Conservation (phyloP, 2,329 filamentous ascomycete genomes). For the Laburnicola sp. region DNA sequence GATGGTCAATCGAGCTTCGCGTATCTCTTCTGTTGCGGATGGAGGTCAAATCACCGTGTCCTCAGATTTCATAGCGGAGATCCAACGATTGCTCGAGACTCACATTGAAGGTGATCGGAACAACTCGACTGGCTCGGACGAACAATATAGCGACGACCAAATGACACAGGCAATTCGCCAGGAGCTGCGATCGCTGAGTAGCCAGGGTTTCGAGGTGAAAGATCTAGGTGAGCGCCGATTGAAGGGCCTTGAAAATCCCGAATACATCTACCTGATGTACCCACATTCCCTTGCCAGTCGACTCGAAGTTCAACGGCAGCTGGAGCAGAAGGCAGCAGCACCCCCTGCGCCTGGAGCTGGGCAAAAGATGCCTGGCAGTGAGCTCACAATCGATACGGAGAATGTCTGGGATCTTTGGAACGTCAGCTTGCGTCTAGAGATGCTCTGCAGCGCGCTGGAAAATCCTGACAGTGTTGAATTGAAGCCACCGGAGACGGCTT, state of each 20-base stretch:
- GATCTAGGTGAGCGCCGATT: slow-evolving; percentile 93
- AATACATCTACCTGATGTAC: slow-evolving; percentile 93
- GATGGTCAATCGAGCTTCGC: slow-evolving; percentile 96
- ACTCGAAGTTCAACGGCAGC: slow-evolving; percentile 68
- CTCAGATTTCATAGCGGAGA: slow-evolving; percentile 94
- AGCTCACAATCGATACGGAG: slow-evolving; percentile 79
- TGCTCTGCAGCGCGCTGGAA: slow-evolving; percentile 89
- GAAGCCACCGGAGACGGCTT: slow-evolving; percentile 77
- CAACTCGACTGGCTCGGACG: slow-evolving; percentile 70
- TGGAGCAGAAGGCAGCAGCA: slow-evolving; percentile 45
- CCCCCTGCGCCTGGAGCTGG: slow-evolving; percentile 57
- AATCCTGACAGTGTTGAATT: slow-evolving; percentile 64
- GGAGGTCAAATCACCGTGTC: slow-evolving; percentile 97
- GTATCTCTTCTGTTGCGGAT: slow-evolving; percentile 92
- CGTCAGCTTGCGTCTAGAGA: slow-evolving; percentile 84
- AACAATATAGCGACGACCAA: slow-evolving; percentile 74
- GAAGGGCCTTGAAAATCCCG: slow-evolving; percentile 96
- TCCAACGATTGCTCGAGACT: slow-evolving; percentile 84
- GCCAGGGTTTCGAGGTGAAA: slow-evolving; percentile 94
- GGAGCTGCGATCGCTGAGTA: slow-evolving; percentile 83
- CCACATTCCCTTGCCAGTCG: slow-evolving; percentile 84
- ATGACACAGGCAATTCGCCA: slow-evolving; percentile 78
- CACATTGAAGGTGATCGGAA: slow-evolving; percentile 82
- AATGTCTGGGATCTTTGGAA: slow-evolving; percentile 89
- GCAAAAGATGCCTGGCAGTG: slow-evolving; percentile 63